phyloP scores from a whole-genome alignment of 768 basidiomycete genomes.

The Tephrocybe sp. region DNA sequence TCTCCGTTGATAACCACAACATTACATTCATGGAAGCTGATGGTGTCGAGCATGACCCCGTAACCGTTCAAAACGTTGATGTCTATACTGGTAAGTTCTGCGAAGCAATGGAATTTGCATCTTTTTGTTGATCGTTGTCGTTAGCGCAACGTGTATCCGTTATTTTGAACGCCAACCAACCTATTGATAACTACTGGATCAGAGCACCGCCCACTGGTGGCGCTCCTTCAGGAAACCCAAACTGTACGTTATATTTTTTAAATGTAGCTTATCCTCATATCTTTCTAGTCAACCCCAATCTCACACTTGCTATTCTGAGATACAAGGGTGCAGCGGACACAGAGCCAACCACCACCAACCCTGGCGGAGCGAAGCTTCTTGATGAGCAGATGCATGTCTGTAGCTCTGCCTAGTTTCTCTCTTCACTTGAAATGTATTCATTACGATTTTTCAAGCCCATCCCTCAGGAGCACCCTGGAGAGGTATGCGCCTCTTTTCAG shows the following conservation, averaged over 20 bases:
- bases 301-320: slow-evolving; percentile 29
- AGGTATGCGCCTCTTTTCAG: background rate
- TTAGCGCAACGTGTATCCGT: slow-evolving; percentile 34
- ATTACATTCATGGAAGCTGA: slow-evolving; percentile 37
- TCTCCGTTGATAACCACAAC: slow-evolving; percentile 36
- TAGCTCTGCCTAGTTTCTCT: background rate
- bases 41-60: slow-evolving; percentile 36
- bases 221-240: slow-evolving; percentile 18
- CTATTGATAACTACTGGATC: slow-evolving; percentile 44
- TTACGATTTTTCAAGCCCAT: slow-evolving; percentile 13
- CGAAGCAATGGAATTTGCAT: background rate
- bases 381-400: slow-evolving; percentile 23
- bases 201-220: slow-evolving; percentile 25
- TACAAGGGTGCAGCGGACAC: slow-evolving; percentile 26
- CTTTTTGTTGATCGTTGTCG: background rate
- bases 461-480: slow-evolving; percentile 14
- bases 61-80: slow-evolving; percentile 37
- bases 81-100: slow-evolving; percentile 35
- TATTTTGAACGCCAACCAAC: slow-evolving; percentile 38
- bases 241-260: slow-evolving; percentile 14
- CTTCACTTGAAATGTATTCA: background rate
- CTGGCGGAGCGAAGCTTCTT: slow-evolving; percentile 15
- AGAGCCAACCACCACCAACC: slow-evolving; percentile 23
- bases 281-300: slow-evolving; percentile 18
- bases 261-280: background rate